Evolutionary conservation across 148 eudicot genomes (phyloP).

Genomic region (Amaranthus hypochondriacus): DNA sequence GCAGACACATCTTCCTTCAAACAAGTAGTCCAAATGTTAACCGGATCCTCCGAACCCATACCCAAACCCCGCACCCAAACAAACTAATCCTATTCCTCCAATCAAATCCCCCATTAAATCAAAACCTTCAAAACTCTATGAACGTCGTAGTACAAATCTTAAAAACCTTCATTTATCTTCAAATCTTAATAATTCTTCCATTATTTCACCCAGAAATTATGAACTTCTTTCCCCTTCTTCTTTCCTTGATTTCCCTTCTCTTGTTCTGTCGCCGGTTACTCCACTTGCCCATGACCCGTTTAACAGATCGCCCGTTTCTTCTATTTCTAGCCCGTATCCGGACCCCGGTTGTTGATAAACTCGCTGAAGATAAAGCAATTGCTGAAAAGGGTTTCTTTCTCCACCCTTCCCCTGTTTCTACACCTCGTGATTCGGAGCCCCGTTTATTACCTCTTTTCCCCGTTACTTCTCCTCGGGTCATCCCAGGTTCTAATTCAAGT

Average conservation of each 20-base stretch:
- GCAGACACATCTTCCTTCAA: conserved; percentile 73
- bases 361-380: conserved; percentile 53
- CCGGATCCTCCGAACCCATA: conserved; percentile 55
- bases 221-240: conserved; percentile 71
- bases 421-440: conserved; percentile 58
- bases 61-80: conserved; percentile 37
- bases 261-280: conserved; percentile 54
- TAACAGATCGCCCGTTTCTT: conserved; percentile 27
- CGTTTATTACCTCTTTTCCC: conserved; percentile 64
- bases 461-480: conserved; percentile 44
- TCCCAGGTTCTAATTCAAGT: conserved; percentile 31
- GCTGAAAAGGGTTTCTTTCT: conserved; percentile 51
- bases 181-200: background rate
- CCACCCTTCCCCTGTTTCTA: conserved; percentile 65
- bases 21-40: conserved; percentile 72
- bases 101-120: conserved; percentile 37
- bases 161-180: conserved; percentile 25
- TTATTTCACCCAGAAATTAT: background rate
- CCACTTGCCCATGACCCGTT: conserved; percentile 54
- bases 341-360: conserved; percentile 20
- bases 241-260: conserved; percentile 64
- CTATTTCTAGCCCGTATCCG: background rate
- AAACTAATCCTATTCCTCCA: conserved; percentile 46
- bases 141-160: conserved; percentile 49
- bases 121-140: conserved; percentile 61